phyloP scores from a whole-genome alignment of 2,329 filamentous ascomycete species.

The Trichophyton benhamiae region DNA sequence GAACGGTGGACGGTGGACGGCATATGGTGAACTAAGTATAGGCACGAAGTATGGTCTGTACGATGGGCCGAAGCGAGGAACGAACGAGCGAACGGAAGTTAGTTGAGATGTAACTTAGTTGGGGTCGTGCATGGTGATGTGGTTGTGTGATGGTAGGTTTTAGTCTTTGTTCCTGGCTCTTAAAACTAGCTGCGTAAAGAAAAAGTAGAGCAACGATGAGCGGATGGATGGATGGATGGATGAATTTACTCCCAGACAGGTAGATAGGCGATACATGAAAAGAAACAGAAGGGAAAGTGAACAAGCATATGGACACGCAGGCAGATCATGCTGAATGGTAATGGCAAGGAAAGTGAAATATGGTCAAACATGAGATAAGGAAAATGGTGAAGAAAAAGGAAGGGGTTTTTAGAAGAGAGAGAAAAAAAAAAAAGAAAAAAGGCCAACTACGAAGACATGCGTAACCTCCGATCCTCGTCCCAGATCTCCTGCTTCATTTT shows the following conservation, averaged over 20 bases:
- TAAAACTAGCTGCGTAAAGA: background rate
- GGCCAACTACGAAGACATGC: constrained; percentile 11
- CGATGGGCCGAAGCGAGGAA: background rate
- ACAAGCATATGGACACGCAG: too few species aligned
- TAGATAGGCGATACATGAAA: background rate
- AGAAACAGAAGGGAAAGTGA: background rate
- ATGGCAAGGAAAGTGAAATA: background rate
- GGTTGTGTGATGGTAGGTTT: background rate
- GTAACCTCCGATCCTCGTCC: constrained; percentile 31
- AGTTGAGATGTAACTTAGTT: background rate
- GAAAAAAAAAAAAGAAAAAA: background rate
- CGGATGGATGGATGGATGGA: background rate
- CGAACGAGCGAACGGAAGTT: background rate
- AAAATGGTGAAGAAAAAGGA: background rate
- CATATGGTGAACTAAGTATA: too few species aligned
- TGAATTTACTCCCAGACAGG: background rate
- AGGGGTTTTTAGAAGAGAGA: background rate
- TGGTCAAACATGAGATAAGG: background rate
- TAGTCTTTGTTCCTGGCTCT: background rate
- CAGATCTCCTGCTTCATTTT: constrained; percentile 48
- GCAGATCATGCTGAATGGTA: too few species aligned
- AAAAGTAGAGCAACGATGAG: background rate
- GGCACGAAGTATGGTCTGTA: too few species aligned
- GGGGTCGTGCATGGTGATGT: background rate
- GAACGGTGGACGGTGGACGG: too few species aligned